phyloP scores from a whole-genome alignment of 2,329 filamentous ascomycete species.

The Pezizomycotina sp. region DNA sequence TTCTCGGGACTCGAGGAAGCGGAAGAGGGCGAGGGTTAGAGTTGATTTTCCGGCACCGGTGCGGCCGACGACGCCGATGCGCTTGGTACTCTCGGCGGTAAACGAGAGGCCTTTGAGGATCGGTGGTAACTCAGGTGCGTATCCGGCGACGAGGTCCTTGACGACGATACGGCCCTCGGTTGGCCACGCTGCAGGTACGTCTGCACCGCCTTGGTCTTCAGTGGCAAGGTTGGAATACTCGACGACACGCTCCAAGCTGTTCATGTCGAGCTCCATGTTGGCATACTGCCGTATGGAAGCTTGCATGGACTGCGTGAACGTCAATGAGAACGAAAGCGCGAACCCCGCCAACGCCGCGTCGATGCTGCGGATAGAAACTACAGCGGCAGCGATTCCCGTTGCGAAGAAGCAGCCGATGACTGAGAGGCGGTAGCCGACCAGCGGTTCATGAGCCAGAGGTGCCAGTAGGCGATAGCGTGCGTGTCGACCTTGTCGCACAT shows the following conservation, averaged over 20 bases:
- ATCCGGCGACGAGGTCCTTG: slow-evolving; percentile 53
- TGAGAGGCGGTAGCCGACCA: slow-evolving; percentile 60
- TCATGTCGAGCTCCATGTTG: slow-evolving; percentile 44
- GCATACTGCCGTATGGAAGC: slow-evolving; percentile 53
- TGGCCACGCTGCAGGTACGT: slow-evolving; percentile 58
- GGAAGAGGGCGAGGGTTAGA: slow-evolving; percentile 58
- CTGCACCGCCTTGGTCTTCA: slow-evolving; percentile 45
- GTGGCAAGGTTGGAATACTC: slow-evolving; percentile 56
- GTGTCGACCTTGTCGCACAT: slow-evolving; percentile 56
- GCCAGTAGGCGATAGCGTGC: slow-evolving; percentile 48
- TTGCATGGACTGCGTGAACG: slow-evolving; percentile 47
- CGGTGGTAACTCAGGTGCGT: slow-evolving; percentile 53
- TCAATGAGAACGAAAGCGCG: slow-evolving; percentile 54
- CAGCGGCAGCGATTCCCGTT: slow-evolving; percentile 45
- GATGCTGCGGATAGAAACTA: slow-evolving; percentile 45
- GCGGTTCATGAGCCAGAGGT: slow-evolving; percentile 55
- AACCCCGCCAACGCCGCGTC: slow-evolving; percentile 59
- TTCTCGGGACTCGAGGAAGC: slow-evolving; percentile 52
- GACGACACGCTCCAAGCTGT: slow-evolving; percentile 56
- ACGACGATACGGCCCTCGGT: slow-evolving; percentile 56
- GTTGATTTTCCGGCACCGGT: slow-evolving; percentile 67
- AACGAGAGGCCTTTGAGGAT: slow-evolving; percentile 56
- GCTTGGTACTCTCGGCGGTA: slow-evolving; percentile 46
- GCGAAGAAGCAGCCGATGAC: slow-evolving; percentile 54
- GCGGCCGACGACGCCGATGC: slow-evolving; percentile 60